phyloP scores from a whole-genome alignment of 164 flowering plant species.

The Dillenia turbinata region DNA sequence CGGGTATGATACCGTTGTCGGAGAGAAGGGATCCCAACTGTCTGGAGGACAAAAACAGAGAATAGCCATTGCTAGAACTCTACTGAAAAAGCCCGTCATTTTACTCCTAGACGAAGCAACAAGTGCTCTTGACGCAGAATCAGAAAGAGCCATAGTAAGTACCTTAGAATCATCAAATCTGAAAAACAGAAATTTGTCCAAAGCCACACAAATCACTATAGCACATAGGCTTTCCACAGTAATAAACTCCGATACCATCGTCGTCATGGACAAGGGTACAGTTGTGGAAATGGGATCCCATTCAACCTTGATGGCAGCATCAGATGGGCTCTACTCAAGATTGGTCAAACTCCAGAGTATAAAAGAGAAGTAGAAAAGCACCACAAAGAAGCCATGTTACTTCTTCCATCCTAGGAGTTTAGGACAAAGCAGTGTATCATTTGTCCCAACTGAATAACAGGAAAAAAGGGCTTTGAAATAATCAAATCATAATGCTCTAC shows the following conservation, averaged over 20 bases:
- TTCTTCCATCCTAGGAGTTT: too few species aligned
- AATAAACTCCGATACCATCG: constrained; percentile 48
- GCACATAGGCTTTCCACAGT: constrained; percentile 72
- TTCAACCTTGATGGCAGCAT: constrained; percentile 25
- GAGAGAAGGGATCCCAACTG: constrained; percentile 71
- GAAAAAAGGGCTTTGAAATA: too few species aligned
- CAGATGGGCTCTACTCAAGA: constrained; percentile 5
- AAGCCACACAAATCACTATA: constrained; percentile 49
- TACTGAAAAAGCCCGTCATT: constrained; percentile 57
- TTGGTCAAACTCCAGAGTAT: too few species aligned
- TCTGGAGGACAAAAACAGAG: constrained; percentile 81
- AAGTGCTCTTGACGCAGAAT: constrained; percentile 71
- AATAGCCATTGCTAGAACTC: constrained; percentile 67
- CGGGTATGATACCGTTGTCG: constrained; percentile 62
- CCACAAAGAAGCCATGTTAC: too few species aligned
- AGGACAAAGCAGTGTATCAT: too few species aligned
- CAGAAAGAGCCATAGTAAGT: constrained; percentile 42
- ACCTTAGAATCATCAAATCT: constrained; percentile 37
- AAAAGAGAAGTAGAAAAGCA: too few species aligned
- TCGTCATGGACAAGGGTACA: constrained; percentile 64
- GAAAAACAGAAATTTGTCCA: constrained; percentile 13
- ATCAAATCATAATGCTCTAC: too few species aligned
- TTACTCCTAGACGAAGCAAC: constrained; percentile 75
- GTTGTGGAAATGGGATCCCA: constrained; percentile 65
- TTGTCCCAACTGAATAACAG: too few species aligned